Evolutionary conservation across 768 basidiomycete species (phyloP), one percentile per base, ranked within the genome.

Genomic region (Kwoniella dendrophila): DNA sequence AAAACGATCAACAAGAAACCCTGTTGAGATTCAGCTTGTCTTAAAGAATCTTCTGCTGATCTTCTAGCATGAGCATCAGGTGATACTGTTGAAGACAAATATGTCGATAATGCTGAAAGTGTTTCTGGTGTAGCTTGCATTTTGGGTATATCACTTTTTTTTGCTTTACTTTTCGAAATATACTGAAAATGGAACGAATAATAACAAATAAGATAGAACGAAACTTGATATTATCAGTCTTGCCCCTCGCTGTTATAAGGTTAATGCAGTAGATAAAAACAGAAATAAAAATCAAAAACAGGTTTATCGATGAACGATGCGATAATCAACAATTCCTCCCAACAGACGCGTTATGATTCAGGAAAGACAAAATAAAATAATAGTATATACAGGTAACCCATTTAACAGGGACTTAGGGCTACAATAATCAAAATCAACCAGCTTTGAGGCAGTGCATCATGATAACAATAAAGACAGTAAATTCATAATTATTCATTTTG

Each of bases 1-100:
- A 98, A 85, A 24, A 97, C 85, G 72, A 88, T 84, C 2, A 85
- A 81, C 12, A 92, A 83, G 79, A 97, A 99, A 10, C 88, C 89
- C 1, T 84, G 83, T 70, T 93, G 89, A 4, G 79, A 62, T 66
- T 90, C 89, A 67, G 88, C 82, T 26, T 83, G 78, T 61, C 82
- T 80, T 5, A 99, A 86, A 62, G 82, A 86, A 32, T 87, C 85
- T 72, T 98, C 95, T 0, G 95, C 92, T 54, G 87, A 86, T 85
- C 14, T 83, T 70, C 20, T 90, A 87, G 66, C 86, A 80, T 59
- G 90, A 82, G 47, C 90, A 89, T 6, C 87, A 85, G 56, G 87
- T 81, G 66, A 95, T 84, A 68, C 92, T 83, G 62, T 84, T 74
- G 62, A 90, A 80, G 59, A 90, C 81, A 80, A 75, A 32, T 76